A percentile compares a stretch with the other conserved stretches of the same genome.
Evolutionary conservation across 1,284 basidiomycete species (phyloP).

Genomic region (Vanrija sp.): DNA sequence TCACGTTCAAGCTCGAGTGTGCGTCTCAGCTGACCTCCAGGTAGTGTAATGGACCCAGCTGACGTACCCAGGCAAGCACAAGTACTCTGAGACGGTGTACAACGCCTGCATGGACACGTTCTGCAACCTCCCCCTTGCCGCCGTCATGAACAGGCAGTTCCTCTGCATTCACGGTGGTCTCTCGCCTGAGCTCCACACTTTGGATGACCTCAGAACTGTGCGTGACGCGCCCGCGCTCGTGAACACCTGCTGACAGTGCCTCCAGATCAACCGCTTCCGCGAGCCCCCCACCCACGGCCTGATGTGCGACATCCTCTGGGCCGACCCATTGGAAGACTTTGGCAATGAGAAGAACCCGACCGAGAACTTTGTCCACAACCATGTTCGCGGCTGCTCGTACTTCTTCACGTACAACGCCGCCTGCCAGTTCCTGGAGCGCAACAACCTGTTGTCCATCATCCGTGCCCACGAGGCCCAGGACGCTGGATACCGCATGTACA

Average conservation of each 20-base stretch:
- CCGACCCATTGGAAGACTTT: conserved; percentile 91
- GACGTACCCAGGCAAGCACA: conserved; percentile 73
- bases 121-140: conserved; percentile 84
- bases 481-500: conserved; percentile 94
- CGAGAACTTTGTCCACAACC: conserved; percentile 79
- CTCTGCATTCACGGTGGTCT: conserved; percentile 92
- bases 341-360: conserved; percentile 82
- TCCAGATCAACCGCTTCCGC: conserved; percentile 89
- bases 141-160: conserved; percentile 97
- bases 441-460: conserved; percentile 90
- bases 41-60: neutral
- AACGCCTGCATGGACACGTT: conserved; percentile 91
- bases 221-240: conserved; percentile 20
- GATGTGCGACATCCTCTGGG: conserved; percentile 95
- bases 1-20: conserved; percentile 96
- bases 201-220: conserved; percentile 80
- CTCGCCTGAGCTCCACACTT: conserved; percentile 81
- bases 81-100: conserved; percentile 85
- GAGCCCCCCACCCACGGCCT: conserved; percentile 90
- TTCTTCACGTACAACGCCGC: conserved; percentile 96
- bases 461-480: conserved; percentile 94
- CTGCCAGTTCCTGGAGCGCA: conserved; percentile 88
- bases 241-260: neutral
- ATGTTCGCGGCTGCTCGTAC: conserved; percentile 91
- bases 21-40: conserved; percentile 35